These are phyloP conservation scores for Diaporthe velutina DNA, from an alignment of 2,329 filamentous ascomycete genomes.

Conservation along the genomic window DNA sequence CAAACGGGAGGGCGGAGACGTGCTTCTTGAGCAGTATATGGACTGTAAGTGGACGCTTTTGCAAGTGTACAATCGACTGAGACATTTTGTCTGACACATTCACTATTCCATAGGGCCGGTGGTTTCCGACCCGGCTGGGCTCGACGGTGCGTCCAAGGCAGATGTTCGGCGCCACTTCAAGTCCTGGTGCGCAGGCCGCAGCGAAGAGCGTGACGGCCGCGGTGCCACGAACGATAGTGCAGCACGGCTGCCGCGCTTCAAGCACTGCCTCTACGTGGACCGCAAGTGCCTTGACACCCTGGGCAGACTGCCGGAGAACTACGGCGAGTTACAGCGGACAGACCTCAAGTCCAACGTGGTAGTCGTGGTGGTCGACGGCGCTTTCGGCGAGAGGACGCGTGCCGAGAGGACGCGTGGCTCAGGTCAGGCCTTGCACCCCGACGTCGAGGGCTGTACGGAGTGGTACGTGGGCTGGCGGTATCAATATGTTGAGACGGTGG, in stretches of 20 bases:
- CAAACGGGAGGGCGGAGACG: neutral
- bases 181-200: neutral
- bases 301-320: neutral
- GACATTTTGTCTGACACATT: neutral
- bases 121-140: neutral
- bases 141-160: neutral
- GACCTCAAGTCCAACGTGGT: neutral
- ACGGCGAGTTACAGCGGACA: neutral
- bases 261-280: neutral
- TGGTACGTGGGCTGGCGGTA: constrained; percentile 7
- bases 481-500: neutral
- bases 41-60: neutral
- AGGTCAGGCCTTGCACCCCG: neutral
- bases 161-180: neutral
- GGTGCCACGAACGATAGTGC: neutral
- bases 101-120: neutral
- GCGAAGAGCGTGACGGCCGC: constrained; percentile 1
- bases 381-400: neutral
- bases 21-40: constrained; percentile 8
- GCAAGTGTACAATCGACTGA: neutral
- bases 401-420: neutral
- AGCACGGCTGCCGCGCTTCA: neutral
- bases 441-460: neutral
- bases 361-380: neutral
- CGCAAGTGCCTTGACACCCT: constrained; percentile 2